phyloP scores from a whole-genome alignment of 2,329 filamentous ascomycete species.

The Neofusicoccum laricinum region DNA sequence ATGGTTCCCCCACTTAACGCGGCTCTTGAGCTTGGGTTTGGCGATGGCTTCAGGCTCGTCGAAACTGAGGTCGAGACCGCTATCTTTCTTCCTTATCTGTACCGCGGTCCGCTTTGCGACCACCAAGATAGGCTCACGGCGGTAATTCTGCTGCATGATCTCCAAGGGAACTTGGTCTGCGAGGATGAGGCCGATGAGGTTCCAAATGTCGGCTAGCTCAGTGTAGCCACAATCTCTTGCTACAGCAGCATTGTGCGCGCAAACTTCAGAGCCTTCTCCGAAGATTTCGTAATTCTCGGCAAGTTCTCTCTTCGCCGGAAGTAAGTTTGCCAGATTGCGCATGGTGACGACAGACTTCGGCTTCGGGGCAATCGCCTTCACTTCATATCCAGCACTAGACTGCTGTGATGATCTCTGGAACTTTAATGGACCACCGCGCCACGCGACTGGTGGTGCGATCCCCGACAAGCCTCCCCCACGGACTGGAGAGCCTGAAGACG shows the following conservation, averaged over 20 bases:
- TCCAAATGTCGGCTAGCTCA: slow-evolving; percentile 81
- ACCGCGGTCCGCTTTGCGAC: slow-evolving; percentile 64
- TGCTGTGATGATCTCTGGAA: slow-evolving; percentile 53
- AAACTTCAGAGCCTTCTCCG: slow-evolving; percentile 77
- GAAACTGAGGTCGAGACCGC: slow-evolving; percentile 47
- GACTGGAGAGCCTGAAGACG: slow-evolving; percentile 31
- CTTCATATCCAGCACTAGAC: slow-evolving; percentile 23
- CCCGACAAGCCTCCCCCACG: slow-evolving; percentile 3
- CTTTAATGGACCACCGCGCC: slow-evolving; percentile 51
- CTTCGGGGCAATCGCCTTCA: slow-evolving; percentile 32
- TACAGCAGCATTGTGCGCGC: slow-evolving; percentile 76
- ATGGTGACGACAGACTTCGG: slow-evolving; percentile 71
- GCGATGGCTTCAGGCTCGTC: slow-evolving; percentile 41
- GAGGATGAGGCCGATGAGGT: slow-evolving; percentile 72
- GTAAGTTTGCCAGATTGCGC: slow-evolving; percentile 63
- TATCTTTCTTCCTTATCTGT: slow-evolving; percentile 49
- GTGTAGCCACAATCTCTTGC: slow-evolving; percentile 67
- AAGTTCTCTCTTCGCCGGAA: slow-evolving; percentile 77
- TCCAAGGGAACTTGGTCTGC: slow-evolving; percentile 72
- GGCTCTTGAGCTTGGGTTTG: slow-evolving; percentile 40
- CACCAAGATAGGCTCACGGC: slow-evolving; percentile 62
- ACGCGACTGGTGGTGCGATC: slow-evolving; percentile 50
- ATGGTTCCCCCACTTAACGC: slow-evolving; percentile 57
- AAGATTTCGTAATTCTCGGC: slow-evolving; percentile 81
- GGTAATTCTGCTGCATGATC: slow-evolving; percentile 55